Conservation (phyloP, 2,329 filamentous ascomycete species). For the Claviceps monticola region DNA sequence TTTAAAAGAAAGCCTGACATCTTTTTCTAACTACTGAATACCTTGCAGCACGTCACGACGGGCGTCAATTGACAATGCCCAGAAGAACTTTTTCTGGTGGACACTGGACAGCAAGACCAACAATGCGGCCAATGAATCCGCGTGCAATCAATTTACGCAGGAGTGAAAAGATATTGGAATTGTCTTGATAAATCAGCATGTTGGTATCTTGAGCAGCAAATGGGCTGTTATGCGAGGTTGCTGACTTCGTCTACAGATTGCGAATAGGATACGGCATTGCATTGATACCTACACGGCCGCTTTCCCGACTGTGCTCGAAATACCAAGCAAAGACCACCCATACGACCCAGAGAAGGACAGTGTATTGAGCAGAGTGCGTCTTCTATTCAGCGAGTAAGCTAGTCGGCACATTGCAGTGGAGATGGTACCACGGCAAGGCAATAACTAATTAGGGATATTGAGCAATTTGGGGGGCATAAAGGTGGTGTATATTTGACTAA, state of each 20-base stretch:
- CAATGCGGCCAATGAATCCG: conserved; percentile 69
- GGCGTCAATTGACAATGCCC: conserved; percentile 75
- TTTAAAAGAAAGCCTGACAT: no score
- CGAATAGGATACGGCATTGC: conserved; percentile 80
- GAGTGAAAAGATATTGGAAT: conserved; percentile 95
- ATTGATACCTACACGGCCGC: conserved; percentile 88
- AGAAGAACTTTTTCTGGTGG: conserved; percentile 93
- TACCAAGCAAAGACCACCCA: conserved; percentile 96
- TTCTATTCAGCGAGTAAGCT: conserved; percentile 51
- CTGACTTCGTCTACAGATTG: conserved; percentile 45
- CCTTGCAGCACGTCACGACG: conserved; percentile 69
- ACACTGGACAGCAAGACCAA: conserved; percentile 77
- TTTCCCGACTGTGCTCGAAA: conserved; percentile 92
- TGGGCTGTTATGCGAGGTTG: background rate
- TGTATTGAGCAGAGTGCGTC: conserved; percentile 72
- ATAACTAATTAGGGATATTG: no score
- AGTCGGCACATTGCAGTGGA: background rate
- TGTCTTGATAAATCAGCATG: conserved; percentile 94
- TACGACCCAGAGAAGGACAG: conserved; percentile 99
- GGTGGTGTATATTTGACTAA: no score
- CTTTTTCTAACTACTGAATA: background rate
- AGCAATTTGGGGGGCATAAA: no score
- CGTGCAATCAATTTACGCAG: conserved; percentile 79
- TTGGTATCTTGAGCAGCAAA: conserved; percentile 27
- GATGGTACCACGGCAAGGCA: background rate